Percentiles rank a stretch among this genome's conserved stretches.
Evolutionary conservation across 495 filamentous ascomycete species (phyloP).

Genomic region (Staphylotrichum longicolle): DNA sequence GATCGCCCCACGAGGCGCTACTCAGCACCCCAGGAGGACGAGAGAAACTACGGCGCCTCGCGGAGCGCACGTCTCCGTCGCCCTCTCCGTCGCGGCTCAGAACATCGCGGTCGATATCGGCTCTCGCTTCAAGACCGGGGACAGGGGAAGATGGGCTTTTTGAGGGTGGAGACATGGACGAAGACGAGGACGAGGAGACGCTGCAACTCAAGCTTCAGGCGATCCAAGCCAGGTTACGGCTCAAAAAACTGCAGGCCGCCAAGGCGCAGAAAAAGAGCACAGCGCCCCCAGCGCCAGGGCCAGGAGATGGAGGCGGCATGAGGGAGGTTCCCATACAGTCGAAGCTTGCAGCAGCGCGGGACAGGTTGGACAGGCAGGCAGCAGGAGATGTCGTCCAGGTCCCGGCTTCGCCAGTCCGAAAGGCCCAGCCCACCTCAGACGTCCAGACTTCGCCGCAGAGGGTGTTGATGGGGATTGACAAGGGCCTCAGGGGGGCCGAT

Average conservation of each 20-base stretch:
- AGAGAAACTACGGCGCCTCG: conserved; percentile 62
- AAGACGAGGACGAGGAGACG: conserved; percentile 88
- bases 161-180: conserved; percentile 52
- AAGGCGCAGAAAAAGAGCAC: conserved; percentile 42
- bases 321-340: conserved; percentile 30
- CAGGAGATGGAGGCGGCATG: conserved; percentile 19
- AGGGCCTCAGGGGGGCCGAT: conserved; percentile 75
- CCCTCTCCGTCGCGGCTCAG: conserved; percentile 56
- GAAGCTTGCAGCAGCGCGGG: conserved; percentile 26
- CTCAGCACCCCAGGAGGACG: conserved; percentile 79
- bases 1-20: conserved; percentile 80
- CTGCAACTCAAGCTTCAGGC: conserved; percentile 77
- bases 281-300: conserved; percentile 16
- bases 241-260: conserved; percentile 78
- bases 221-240: conserved; percentile 81
- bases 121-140: conserved; percentile 22
- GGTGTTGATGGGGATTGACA: conserved; percentile 83
- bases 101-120: conserved; percentile 22
- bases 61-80: conserved; percentile 59
- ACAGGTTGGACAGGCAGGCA: conserved; percentile 37
- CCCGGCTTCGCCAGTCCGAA: conserved; percentile 72
- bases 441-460: conserved; percentile 74
- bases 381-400: conserved; percentile 63
- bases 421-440: conserved; percentile 39
- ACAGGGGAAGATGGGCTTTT: conserved; percentile 40